Evolutionary conservation across 2,329 filamentous ascomycete species (phyloP), one percentile per base, ranked within the genome.

Genomic region (Parafenestella ontariensis): DNA sequence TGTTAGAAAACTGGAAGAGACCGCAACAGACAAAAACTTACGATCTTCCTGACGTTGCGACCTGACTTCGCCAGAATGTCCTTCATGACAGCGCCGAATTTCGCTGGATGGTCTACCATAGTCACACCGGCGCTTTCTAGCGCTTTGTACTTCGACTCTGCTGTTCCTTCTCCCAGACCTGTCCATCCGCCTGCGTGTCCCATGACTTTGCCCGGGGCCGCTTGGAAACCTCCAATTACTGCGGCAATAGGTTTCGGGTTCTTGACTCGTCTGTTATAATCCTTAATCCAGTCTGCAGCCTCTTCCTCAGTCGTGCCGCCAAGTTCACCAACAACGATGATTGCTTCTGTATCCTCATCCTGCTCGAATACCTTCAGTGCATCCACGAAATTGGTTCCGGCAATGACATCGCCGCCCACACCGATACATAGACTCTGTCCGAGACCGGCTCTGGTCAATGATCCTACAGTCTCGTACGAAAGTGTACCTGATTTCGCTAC

Each of bases 401-500:
- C 85, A 51, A 92, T 77, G 31, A 89, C 82, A 68, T 93, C 90
- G 2, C 90, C 90, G 2, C 90, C 90, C 79, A 93, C 88, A 15
- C 89, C 89, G 40, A 93, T 87, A 37, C 89, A 90, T 6, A 92
- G 77, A 66, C 88, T 91, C 73, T 94, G 90, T 0, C 90, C 90
- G 0, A 93, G 77, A 0, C 90, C 89, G n/a, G 85, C 87, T 56
- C 87, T 81, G 6, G 88, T 90, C 21, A 90, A 87, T 1, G 89
- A 87, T 0, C 88, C 90, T 1, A 92, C 90, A 1, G 90, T 86
- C 72, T 94, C 90, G 66, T 93, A 94, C 57, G 89, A 91, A 36
- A 94, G 77, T 0, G 90, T 94, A 1, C 90, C 90, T 0, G 89
- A 92, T 70, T 91, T 92, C n/a, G 89, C 89, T 3, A 91, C 85